Evolutionary conservation across 371 early-diverging fungal species (phyloP).

Genomic region (Massospora cicadina): DNA sequence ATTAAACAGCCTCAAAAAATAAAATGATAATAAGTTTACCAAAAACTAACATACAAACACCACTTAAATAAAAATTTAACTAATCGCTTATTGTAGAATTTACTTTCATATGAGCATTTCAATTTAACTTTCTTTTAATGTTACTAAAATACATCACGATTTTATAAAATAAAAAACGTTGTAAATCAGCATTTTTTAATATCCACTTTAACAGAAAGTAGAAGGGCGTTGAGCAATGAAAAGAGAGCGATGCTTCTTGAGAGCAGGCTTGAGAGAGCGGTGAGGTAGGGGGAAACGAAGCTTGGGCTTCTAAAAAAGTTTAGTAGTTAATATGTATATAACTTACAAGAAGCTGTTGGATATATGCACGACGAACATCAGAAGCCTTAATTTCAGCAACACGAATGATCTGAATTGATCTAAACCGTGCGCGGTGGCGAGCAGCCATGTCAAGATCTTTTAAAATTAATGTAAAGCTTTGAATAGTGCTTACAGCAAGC

Average conservation of each 20-base stretch:
- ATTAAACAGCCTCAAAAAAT: no score
- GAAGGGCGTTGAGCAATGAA: conserved; percentile 84
- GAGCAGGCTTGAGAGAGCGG: conserved; percentile 66
- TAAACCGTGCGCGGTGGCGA: conserved; percentile 96
- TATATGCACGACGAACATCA: conserved; percentile 93
- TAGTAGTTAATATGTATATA: neutral
- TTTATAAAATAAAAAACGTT: no score
- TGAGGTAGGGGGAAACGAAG: conserved; percentile 97
- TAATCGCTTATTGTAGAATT: no score
- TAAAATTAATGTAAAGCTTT: neutral
- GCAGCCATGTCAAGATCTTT: conserved; percentile 97
- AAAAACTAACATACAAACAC: no score
- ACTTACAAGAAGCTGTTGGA: conserved; percentile 70
- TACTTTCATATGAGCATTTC: no score
- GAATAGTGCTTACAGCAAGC: conserved; percentile 51
- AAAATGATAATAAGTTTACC: no score
- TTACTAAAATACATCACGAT: no score
- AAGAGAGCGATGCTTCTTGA: conserved; percentile 45
- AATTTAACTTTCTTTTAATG: no score
- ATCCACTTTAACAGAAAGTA: conserved; percentile 47
- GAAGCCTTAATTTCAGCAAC: conserved; percentile 78
- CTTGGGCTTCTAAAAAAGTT: conserved; percentile 24
- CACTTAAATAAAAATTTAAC: no score
- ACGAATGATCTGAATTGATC: conserved; percentile 95
- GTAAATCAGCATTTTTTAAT: no score